Base-by-base conservation (phyloP, 2,329 filamentous ascomycete species). In the Daldinia sp. region DNA sequence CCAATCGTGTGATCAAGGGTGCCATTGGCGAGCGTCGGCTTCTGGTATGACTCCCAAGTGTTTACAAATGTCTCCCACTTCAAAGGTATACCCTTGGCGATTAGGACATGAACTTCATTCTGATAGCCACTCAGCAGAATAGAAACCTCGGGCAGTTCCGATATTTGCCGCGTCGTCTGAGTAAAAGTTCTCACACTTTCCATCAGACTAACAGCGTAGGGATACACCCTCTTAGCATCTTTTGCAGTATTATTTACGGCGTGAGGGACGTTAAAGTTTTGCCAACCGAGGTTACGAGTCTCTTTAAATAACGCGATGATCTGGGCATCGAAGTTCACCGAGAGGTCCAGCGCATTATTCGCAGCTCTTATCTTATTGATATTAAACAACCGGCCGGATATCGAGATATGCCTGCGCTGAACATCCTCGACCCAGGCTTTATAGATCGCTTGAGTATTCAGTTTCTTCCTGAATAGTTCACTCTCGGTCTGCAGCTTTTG, bases 231-330 rank as follows among this genome's bases (percentile, higher is more conserved):
- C 81, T 98, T 97, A n/a, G 96, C 97, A 79, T 99, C 96, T 80
- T 98, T 99, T 0, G 97, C 97, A 60, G 97, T 93, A 71, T 93
- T 98, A 80, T 92, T 97, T 76, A 99, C 93, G 13, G 93, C 90
- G 79, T 99, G 96, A 7, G 97, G 97, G 26, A 99, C 93, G 63
- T 93, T 91, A 79, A 94, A 99, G 72, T 93, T 96, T 69, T 97
- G 90, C 95, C 96, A 99, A 12, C 93, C 90, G 48, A 99, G 84
- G 77, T 99, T 99, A 44, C 97, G 90, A 28, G 97, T 97, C 83
- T 99, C 96, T 78, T 99, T 99, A 86, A 99, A 99, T 9, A 99
- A 84, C 0, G 95, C 94, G 77, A 99, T 99, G 63, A 98, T 93
- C 78, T 99, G 96, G 12, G 93, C 90, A 78, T 99, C 95, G 75